Evolutionary conservation across 1,284 basidiomycete species (phyloP).

Genomic region (Pholiota adiposa): DNA sequence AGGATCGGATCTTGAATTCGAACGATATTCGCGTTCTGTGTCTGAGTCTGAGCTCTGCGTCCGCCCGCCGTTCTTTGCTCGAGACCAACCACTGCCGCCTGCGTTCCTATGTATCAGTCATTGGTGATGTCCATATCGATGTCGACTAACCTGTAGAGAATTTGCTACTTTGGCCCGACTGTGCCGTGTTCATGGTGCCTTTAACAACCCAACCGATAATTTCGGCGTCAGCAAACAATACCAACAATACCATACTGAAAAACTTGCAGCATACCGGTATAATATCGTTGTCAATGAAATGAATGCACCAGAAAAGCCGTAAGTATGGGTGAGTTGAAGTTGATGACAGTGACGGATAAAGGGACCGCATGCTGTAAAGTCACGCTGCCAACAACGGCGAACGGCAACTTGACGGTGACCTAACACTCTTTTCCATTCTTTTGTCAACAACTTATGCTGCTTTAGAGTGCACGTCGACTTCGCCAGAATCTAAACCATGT

Average conservation of each 20-base stretch:
- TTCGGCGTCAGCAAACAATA: too few relatives aligned
- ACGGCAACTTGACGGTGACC: too few relatives aligned
- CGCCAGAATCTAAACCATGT: constrained; percentile 7
- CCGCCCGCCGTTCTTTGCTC: constrained; percentile 22
- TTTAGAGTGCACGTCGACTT: not conserved
- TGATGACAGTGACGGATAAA: too few relatives aligned
- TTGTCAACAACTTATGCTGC: not conserved
- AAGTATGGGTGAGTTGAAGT: too few relatives aligned
- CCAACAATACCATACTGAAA: too few relatives aligned
- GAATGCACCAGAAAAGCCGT: too few relatives aligned
- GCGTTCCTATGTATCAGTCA: not conserved
- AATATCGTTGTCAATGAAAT: too few relatives aligned
- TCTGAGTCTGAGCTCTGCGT: constrained; percentile 43
- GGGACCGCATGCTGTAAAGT: not conserved
- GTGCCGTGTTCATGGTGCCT: constrained; percentile 4
- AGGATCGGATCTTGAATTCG: constrained; percentile 42
- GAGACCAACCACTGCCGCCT: constrained; percentile 20
- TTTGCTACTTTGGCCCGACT: constrained; percentile 30
- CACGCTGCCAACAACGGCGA: not conserved
- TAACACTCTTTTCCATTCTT: not conserved
- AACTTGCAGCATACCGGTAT: too few relatives aligned
- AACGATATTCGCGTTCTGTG: constrained; percentile 43
- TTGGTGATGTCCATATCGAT: not conserved
- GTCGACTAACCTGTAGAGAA: constrained; percentile 39
- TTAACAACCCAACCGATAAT: not conserved